Conservation (phyloP, 495 filamentous ascomycete species). For the Podospora tetraspora region DNA sequence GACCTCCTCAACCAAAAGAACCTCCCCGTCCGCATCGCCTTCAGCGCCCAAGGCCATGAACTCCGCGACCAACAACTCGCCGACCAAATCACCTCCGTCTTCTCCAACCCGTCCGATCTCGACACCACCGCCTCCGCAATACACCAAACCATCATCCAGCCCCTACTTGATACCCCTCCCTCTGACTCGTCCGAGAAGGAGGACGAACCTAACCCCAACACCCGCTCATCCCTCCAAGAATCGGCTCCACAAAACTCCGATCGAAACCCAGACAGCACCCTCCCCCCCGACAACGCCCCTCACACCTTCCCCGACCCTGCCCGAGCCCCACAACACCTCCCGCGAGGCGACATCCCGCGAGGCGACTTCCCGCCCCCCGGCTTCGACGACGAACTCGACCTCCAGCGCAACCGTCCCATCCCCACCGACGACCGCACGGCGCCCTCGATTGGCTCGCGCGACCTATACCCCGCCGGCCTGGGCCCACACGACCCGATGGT, state of each 20-base stretch:
- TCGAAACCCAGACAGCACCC: conserved; percentile 25
- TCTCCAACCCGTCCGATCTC: conserved; percentile 66
- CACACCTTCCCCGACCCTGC: conserved; percentile 32
- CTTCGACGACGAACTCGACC: conserved; percentile 91
- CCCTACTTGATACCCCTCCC: conserved; percentile 61
- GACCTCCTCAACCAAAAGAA: conserved; percentile 63
- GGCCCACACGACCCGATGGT: conserved; percentile 79
- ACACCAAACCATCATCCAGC: conserved; percentile 75
- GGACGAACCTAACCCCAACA: conserved; percentile 23
- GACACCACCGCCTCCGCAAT: conserved; percentile 60
- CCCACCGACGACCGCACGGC: conserved; percentile 48
- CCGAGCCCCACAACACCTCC: conserved; percentile 48
- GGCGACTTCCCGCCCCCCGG: conserved; percentile 82
- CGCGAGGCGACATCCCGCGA: conserved; percentile 62
- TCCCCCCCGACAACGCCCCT: conserved; percentile 16
- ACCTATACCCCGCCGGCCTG: conserved; percentile 81
- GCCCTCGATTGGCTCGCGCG: conserved; percentile 63
- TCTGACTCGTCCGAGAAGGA: conserved; percentile 46
- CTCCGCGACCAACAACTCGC: conserved; percentile 35
- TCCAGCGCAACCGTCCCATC: conserved; percentile 47
- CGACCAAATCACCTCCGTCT: conserved; percentile 56
- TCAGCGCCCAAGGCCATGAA: conserved; percentile 30
- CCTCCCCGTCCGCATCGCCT: conserved; percentile 44
- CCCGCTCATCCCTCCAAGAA: neutral
- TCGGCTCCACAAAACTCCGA: conserved; percentile 27